Conservation (phyloP, 192 early-diverging fungal genomes). For the Backusella australiensis region DNA sequence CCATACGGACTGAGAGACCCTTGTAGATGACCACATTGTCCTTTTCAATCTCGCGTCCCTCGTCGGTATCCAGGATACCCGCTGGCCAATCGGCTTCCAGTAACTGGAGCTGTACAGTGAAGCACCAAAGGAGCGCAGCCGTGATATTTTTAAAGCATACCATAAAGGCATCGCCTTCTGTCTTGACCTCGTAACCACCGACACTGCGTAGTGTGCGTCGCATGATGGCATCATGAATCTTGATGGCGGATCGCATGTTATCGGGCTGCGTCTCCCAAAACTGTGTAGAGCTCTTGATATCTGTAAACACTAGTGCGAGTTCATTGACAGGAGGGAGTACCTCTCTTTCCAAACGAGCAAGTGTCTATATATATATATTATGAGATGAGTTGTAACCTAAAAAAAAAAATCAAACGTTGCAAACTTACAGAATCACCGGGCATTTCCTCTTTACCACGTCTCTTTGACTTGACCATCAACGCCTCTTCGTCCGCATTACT, state of each 20-base stretch:
- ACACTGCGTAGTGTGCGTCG: conserved; percentile 74
- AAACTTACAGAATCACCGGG: conserved; percentile 54
- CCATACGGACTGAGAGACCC: conserved; percentile 90
- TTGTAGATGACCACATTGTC: conserved; percentile 68
- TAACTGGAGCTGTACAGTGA: conserved; percentile 82
- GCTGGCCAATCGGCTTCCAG: conserved; percentile 85
- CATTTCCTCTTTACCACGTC: conserved; percentile 41
- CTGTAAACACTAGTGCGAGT: conserved; percentile 88
- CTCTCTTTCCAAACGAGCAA: conserved; percentile 68
- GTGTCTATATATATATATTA: conserved; percentile 21
- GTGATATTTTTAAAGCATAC: conserved; percentile 83
- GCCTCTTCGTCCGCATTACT: conserved; percentile 16
- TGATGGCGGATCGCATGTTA: conserved; percentile 86
- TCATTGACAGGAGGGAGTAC: conserved; percentile 81
- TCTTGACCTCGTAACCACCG: conserved; percentile 95
- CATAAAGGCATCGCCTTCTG: conserved; percentile 95
- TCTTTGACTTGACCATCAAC: conserved; percentile 35
- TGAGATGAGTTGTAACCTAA: background rate
- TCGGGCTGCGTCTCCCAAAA: conserved; percentile 84
- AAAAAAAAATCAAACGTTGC: no score
- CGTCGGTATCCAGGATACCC: conserved; percentile 73
- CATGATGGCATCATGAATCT: conserved; percentile 84
- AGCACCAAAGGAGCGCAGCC: conserved; percentile 82
- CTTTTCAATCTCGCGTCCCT: conserved; percentile 73
- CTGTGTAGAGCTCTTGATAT: conserved; percentile 92